Evolutionary conservation across 1,284 basidiomycete genomes (phyloP).

Genomic region (Ceratobasidium sp.): DNA sequence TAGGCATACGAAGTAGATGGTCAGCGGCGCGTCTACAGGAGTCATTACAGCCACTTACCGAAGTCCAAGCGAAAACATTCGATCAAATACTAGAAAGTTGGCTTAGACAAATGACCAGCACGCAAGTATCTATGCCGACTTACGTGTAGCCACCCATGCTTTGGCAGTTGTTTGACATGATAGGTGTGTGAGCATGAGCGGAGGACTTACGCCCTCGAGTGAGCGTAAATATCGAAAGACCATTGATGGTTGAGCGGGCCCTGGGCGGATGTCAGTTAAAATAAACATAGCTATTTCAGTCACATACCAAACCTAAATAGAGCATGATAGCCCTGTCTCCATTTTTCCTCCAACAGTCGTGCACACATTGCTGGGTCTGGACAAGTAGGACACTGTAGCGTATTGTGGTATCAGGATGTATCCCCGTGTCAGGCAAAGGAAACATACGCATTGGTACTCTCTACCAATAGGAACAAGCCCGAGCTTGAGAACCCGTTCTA

Average conservation of each 20-base stretch:
- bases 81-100: slow-evolving; percentile 73
- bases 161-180: slow-evolving; percentile 88
- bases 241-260: slow-evolving; percentile 86
- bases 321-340: slow-evolving; percentile 85
- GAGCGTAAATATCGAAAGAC: slow-evolving; percentile 86
- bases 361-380: slow-evolving; percentile 83
- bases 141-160: slow-evolving; percentile 81
- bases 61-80: slow-evolving; percentile 87
- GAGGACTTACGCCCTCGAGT: slow-evolving; percentile 81
- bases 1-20: slow-evolving; percentile 56
- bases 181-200: slow-evolving; percentile 79
- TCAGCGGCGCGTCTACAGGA: slow-evolving; percentile 58
- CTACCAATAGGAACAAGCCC: slow-evolving; percentile 85
- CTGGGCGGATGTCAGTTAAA: slow-evolving; percentile 51
- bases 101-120: not conserved
- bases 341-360: slow-evolving; percentile 90
- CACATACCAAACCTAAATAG: slow-evolving; percentile 82
- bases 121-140: slow-evolving; percentile 47
- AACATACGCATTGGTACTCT: slow-evolving; percentile 85
- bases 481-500: slow-evolving; percentile 91
- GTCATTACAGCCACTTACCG: slow-evolving; percentile 69
- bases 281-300: slow-evolving; percentile 43
- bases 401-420: not conserved
- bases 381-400: slow-evolving; percentile 75
- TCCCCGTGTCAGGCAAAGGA: not conserved